Conservation (phyloP, 805 yeast species). For the Brettanomyces custersianus region DNA sequence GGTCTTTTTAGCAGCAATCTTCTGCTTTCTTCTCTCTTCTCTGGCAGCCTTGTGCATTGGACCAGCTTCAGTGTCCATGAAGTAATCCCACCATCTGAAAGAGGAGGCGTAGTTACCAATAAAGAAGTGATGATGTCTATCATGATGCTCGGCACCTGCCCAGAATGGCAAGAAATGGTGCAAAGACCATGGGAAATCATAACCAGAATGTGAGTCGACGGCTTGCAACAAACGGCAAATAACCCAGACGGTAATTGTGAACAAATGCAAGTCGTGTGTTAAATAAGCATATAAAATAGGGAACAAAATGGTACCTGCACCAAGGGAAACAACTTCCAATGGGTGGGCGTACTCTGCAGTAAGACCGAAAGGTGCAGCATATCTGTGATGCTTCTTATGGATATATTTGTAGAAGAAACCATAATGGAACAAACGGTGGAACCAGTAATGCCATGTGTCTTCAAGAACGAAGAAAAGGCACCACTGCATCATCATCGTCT, state of each 20-base stretch:
- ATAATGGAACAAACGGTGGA: slow-evolving; percentile 46
- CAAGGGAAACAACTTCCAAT: slow-evolving; percentile 45
- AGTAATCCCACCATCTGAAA: slow-evolving; percentile 50
- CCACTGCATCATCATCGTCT: slow-evolving; percentile 35
- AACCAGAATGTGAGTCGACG: slow-evolving; percentile 54
- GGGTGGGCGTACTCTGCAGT: slow-evolving; percentile 59
- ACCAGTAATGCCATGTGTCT: slow-evolving; percentile 56
- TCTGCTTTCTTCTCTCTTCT: slow-evolving; percentile 33
- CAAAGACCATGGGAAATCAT: slow-evolving; percentile 55
- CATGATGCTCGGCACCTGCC: slow-evolving; percentile 62
- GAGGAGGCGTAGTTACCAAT: slow-evolving; percentile 51
- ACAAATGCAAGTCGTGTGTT: slow-evolving; percentile 39
- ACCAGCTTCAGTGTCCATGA: slow-evolving; percentile 48
- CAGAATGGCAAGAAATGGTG: slow-evolving; percentile 50
- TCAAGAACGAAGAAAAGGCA: slow-evolving; percentile 43
- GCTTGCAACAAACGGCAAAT: slow-evolving; percentile 46
- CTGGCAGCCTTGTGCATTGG: slow-evolving; percentile 41
- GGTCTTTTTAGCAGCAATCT: too few species aligned
- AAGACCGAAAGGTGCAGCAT: slow-evolving; percentile 55
- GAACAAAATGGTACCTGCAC: slow-evolving; percentile 53
- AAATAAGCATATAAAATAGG: slow-evolving; percentile 45
- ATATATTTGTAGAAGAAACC: slow-evolving; percentile 49
- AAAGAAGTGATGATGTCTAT: slow-evolving; percentile 50
- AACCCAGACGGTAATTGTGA: slow-evolving; percentile 47
- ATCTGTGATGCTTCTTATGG: slow-evolving; percentile 53